Base-by-base conservation (phyloP, 768 basidiomycete genomes). In the Termitomyces titanicus region DNA sequence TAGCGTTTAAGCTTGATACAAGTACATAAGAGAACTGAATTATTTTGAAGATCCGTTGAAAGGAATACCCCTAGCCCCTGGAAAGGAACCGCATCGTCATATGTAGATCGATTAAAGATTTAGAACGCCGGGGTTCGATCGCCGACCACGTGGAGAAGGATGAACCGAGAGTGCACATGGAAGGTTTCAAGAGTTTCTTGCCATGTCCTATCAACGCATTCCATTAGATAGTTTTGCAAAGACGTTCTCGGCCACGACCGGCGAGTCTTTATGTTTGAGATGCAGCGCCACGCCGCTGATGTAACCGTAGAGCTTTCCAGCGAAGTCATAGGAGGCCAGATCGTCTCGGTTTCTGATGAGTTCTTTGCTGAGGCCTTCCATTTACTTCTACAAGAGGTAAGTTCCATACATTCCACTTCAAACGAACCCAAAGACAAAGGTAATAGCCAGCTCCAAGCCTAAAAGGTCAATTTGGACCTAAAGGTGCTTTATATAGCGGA, bases 381-480 rank as follows among this genome's bases (percentile, higher is more conserved):
- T 72, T 76, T 99, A 24, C 78, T 99, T 51, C 79, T 89, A 47
- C 87, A 91, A 40, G 85, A 87, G 72, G 95, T 92, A 58, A 63
- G 81, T 66, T 38, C 15, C 42, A 29, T n/a, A 29, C 46, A 35
- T 51, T 27, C 35, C 38, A 34, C 38, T 52, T 8, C 34, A 20
- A 43, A 4, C 27, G 29, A 51, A 22, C 34, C 44, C n/a, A 40
- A 25, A 59, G 45, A 60, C 55, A 47, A n/a, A 38, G 22, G 24
- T 12, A 18, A 39, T 57, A 97, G 94, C 89, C 95, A 7, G 85
- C 95, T 22, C 82, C 79, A 4, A 92, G 87, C 61, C 72, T 97
- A 66, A 94, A 95, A 70, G 97, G 97, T n/a, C 92, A 94, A 62
- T 99, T 94, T 63, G 96, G 96, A 7, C 91, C 94, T 3, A 96